A percentile compares a stretch with the other conserved stretches of the same genome.
phyloP scores from a whole-genome alignment of 2,329 filamentous ascomycete species.

The Dactylonectria estremocensis region DNA sequence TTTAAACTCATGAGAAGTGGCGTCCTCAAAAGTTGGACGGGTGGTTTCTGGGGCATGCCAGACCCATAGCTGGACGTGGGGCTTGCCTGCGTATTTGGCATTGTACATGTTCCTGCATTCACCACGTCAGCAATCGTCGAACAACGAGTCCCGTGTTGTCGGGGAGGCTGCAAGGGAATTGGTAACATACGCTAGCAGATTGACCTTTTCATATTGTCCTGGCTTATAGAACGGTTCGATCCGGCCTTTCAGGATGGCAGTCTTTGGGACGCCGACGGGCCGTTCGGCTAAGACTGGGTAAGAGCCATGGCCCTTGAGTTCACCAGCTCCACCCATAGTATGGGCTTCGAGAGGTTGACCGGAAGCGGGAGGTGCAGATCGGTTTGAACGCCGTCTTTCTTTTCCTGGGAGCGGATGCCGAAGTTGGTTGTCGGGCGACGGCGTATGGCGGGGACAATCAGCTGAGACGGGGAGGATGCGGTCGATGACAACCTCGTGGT shows the following conservation, averaged over 20 bases:
- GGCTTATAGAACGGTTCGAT: conserved; percentile 84
- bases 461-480: conserved; percentile 43
- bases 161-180: background rate
- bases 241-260: conserved; percentile 87
- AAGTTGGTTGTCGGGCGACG: conserved; percentile 39
- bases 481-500: conserved; percentile 42
- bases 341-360: conserved; percentile 48
- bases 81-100: conserved; percentile 71
- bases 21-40: conserved; percentile 90
- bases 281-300: conserved; percentile 67
- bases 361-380: conserved; percentile 56
- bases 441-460: conserved; percentile 45
- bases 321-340: conserved; percentile 68
- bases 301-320: conserved; percentile 59
- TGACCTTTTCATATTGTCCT: conserved; percentile 84
- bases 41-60: conserved; percentile 86
- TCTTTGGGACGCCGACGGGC: conserved; percentile 84
- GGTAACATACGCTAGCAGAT: conserved; percentile 76
- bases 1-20: conserved; percentile 80
- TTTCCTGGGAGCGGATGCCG: conserved; percentile 41
- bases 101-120: conserved; percentile 56
- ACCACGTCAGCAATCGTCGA: conserved; percentile 31
- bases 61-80: conserved; percentile 87
- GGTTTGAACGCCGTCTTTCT: conserved; percentile 53
- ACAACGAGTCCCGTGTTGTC: background rate